Evolutionary conservation across 2,329 filamentous ascomycete species (phyloP).

Genomic region (Fusarium sp.): DNA sequence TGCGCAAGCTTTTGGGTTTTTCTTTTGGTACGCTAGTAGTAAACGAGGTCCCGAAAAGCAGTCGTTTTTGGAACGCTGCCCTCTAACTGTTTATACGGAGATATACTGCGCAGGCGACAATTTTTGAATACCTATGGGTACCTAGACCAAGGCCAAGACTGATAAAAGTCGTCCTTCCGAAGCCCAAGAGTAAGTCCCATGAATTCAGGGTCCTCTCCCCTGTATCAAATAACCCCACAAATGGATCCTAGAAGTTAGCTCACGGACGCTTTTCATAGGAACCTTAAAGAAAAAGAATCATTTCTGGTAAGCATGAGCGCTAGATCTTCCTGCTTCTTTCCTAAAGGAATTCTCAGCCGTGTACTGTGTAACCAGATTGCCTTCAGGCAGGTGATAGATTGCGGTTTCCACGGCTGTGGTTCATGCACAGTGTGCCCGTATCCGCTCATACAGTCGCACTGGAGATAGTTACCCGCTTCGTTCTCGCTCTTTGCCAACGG

Average conservation of each 20-base stretch:
- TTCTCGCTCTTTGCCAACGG: constrained; percentile 29
- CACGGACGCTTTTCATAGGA: neutral
- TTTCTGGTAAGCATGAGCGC: neutral
- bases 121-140: no score
- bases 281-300: neutral
- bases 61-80: neutral
- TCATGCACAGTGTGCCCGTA: constrained; percentile 19
- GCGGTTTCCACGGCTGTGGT: constrained; percentile 7
- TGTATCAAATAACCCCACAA: constrained; percentile 13
- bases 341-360: constrained; percentile 19
- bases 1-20: neutral
- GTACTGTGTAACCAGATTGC: neutral
- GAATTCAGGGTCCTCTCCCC: constrained; percentile 23
- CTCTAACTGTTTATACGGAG: neutral
- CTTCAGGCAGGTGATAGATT: constrained; percentile 1
- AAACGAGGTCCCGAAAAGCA: neutral
- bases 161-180: neutral
- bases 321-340: neutral
- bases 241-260: neutral
- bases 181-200: neutral
- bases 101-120: neutral
- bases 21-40: no score
- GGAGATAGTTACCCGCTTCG: constrained; percentile 18
- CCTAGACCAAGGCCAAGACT: neutral
- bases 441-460: constrained; percentile 7